Percentiles rank a stretch among this genome's conserved stretches.
Evolutionary conservation across 345 rosid genomes (phyloP).

Genomic region (Euphorbia tirucalli): DNA sequence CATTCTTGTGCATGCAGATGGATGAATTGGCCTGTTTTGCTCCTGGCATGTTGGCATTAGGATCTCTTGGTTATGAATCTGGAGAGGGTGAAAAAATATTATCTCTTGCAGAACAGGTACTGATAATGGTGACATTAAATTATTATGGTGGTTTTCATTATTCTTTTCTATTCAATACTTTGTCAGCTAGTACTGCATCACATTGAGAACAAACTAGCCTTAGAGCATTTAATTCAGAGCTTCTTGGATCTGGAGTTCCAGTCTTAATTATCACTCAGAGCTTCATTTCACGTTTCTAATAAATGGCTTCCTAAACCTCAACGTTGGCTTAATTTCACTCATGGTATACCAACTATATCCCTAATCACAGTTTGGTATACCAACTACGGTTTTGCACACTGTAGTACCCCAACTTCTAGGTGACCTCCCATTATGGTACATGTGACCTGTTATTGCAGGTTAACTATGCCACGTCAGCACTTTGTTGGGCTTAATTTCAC

Average conservation of each 20-base stretch:
- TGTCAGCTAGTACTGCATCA: not conserved
- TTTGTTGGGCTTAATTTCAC: too few species aligned
- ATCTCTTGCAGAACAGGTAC: conserved; percentile 86
- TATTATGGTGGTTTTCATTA: not conserved
- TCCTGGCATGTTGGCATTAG: conserved; percentile 96
- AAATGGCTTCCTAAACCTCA: too few species aligned
- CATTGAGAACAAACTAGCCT: not conserved
- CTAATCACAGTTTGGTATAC: too few species aligned
- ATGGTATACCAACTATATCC: too few species aligned
- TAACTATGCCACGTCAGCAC: too few species aligned
- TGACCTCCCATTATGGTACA: too few species aligned
- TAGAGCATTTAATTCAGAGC: not conserved
- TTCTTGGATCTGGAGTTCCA: conserved; percentile 1
- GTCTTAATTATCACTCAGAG: not conserved
- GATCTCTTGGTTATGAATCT: conserved; percentile 73
- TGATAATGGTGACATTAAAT: not conserved
- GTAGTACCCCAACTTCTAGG: too few species aligned
- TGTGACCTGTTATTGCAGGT: too few species aligned
- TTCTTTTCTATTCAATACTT: not conserved
- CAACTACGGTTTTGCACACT: too few species aligned
- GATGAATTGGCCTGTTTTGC: conserved; percentile 97
- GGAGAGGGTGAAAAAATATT: conserved; percentile 62
- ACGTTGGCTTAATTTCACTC: too few species aligned
- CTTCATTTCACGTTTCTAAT: too few species aligned
- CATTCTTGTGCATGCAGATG: conserved; percentile 51